Evolutionary conservation across 208 protist species (phyloP), one percentile per base, ranked within the genome.

Genomic region (Acanthamoeba castellanii): DNA sequence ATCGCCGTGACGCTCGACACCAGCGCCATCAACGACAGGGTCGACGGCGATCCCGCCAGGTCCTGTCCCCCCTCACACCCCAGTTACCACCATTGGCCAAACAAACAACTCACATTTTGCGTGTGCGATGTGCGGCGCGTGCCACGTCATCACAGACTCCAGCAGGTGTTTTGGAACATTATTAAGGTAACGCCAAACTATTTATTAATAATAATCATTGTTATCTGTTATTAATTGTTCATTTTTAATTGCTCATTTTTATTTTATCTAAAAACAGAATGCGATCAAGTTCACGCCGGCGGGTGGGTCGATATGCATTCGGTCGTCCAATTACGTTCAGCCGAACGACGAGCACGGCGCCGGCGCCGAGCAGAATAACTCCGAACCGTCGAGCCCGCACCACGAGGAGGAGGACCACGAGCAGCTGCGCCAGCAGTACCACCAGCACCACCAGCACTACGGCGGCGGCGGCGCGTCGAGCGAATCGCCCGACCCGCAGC

Each of bases 201-300:
- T n/a, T n/a, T n/a, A n/a, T n/a, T n/a, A n/a, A n/a, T n/a, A n/a
- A n/a, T n/a, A n/a, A n/a, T n/a, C n/a, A n/a, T n/a, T 16, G 25
- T 25, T 37, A n/a, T 85, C 76, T n/a, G n/a, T n/a, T n/a, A n/a
- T 45, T 45, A 0, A 25, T 61, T 45, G 37, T 37, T 37, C 37
- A n/a, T n/a, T n/a, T n/a, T 45, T 45, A 9, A 8, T 45, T 45
- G 42, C n/a, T n/a, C n/a, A 45, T 45, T 25, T 2, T 27, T 25
- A 8, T 27, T 25, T 27, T 2, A 20, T 61, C 22, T 57, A n/a
- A n/a, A 57, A 61, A 61, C 1, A 61, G 30, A 90, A 90, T 3
- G 84, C 84, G 32, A 90, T 90, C 84, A 90, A 90, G 50, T 90
- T 90, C 84, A 90, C 84, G 32, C 50, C 84, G 5, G 84, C 61